Evolutionary conservation across 192 early-diverging fungal genomes (phyloP).

Genomic region (Glomus cerebriforme): DNA sequence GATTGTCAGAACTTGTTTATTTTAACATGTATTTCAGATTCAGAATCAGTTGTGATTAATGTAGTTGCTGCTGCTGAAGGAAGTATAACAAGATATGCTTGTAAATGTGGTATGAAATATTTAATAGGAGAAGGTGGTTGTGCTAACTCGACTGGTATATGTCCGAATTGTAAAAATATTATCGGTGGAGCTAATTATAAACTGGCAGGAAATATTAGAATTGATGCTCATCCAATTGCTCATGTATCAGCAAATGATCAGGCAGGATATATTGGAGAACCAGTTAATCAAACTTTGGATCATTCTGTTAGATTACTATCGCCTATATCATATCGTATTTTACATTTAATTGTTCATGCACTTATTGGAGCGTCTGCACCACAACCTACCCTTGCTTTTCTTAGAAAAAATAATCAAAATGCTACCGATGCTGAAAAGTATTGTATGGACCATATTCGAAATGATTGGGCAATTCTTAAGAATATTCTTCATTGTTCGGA

Average conservation of each 20-base stretch:
- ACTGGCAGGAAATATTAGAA: neutral
- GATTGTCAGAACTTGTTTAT: neutral
- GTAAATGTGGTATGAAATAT: constrained; percentile 25
- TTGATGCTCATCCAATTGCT: neutral
- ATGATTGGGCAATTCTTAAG: constrained; percentile 21
- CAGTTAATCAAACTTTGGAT: neutral
- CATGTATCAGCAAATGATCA: neutral
- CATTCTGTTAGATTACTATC: neutral
- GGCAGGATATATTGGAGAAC: constrained; percentile 20
- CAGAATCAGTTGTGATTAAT: neutral
- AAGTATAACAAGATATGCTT: constrained; percentile 1
- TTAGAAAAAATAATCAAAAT: neutral
- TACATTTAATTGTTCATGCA: constrained; percentile 31
- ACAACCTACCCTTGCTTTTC: neutral
- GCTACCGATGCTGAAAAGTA: neutral
- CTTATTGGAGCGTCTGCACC: constrained; percentile 18
- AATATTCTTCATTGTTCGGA: constrained; percentile 15
- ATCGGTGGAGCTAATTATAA: neutral
- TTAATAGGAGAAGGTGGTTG: neutral
- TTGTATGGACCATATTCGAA: constrained; percentile 29
- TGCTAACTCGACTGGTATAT: neutral
- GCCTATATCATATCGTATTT: constrained; percentile 18
- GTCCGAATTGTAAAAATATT: neutral
- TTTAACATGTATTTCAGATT: constrained; percentile 8
- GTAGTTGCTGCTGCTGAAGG: neutral